A percentile compares a stretch with the other conserved stretches of the same genome.
phyloP scores from a whole-genome alignment of 495 filamentous ascomycete genomes.

The Aspergillus coremiiformis region DNA sequence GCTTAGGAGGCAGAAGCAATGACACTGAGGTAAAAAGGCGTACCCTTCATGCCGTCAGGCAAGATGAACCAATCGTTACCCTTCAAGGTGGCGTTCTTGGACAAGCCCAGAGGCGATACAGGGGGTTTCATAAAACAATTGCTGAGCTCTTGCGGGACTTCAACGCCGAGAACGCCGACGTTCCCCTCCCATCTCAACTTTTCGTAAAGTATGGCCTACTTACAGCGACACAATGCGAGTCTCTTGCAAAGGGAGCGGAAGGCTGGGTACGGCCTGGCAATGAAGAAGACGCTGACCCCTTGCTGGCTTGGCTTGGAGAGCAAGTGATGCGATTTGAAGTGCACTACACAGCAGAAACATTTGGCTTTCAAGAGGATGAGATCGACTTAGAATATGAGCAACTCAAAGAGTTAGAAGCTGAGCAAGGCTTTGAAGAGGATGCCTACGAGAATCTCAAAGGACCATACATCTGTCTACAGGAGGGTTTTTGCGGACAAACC shows the following conservation, averaged over 20 bases:
- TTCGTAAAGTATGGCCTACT: slow-evolving; percentile 52
- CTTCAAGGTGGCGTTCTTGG: slow-evolving; percentile 27
- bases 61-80: slow-evolving; percentile 14
- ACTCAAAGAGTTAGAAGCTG: slow-evolving; percentile 57
- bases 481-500: slow-evolving; percentile 38
- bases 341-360: slow-evolving; percentile 32
- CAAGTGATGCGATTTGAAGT: slow-evolving; percentile 33
- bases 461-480: slow-evolving; percentile 33
- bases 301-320: slow-evolving; percentile 58
- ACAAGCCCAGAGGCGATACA: slow-evolving; percentile 32
- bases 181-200: slow-evolving; percentile 17
- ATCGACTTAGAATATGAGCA: slow-evolving; percentile 59
- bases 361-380: slow-evolving; percentile 52
- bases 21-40: slow-evolving; percentile 58
- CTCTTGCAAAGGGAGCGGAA: slow-evolving; percentile 48
- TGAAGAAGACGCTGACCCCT: slow-evolving; percentile 36
- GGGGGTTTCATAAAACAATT: slow-evolving; percentile 41
- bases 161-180: slow-evolving; percentile 17
- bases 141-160: slow-evolving; percentile 41
- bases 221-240: slow-evolving; percentile 50
- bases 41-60: slow-evolving; percentile 56
- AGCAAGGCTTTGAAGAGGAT: slow-evolving; percentile 44
- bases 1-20: slow-evolving; percentile 70
- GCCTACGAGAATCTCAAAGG: slow-evolving; percentile 51
- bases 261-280: slow-evolving; percentile 40